These are phyloP conservation scores for Arabis hirsuta DNA, from an alignment of 345 rosid genomes.

Conservation along the genomic window DNA sequence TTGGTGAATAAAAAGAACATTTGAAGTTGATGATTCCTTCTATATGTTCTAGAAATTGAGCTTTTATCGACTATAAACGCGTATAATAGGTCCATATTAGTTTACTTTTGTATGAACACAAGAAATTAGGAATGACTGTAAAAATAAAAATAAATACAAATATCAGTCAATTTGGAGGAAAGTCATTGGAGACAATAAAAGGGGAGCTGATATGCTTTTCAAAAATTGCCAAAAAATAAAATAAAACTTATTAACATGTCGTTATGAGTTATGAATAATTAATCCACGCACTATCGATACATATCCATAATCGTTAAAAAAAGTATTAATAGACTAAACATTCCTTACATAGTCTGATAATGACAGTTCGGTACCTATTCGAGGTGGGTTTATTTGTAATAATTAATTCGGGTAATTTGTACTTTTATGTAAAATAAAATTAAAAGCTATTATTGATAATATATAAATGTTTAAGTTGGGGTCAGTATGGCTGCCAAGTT, in stretches of 20 bases:
- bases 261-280: constrained; percentile 4
- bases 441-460: not conserved
- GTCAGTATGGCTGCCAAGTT: constrained; percentile 39
- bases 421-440: not conserved
- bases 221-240: not conserved
- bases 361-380: not conserved
- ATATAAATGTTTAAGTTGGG: not conserved
- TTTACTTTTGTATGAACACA: constrained; percentile 35
- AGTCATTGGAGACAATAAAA: constrained; percentile 11
- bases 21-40: not conserved
- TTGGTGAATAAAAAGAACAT: constrained; percentile 17
- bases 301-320: constrained; percentile 5
- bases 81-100: constrained; percentile 24
- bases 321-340: not conserved
- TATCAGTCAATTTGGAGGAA: constrained; percentile 17
- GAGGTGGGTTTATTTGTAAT: constrained; percentile 25
- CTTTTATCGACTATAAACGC: constrained; percentile 20
- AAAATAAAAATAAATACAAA: not conserved
- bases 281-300: constrained; percentile 6
- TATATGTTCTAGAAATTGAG: constrained; percentile 35
- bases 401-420: not conserved
- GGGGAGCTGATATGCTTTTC: not conserved
- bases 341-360: not conserved
- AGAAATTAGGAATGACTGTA: not conserved
- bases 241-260: not conserved